Conservation (phyloP, 2,329 filamentous ascomycete genomes). For the Aspergillus japonicus region DNA sequence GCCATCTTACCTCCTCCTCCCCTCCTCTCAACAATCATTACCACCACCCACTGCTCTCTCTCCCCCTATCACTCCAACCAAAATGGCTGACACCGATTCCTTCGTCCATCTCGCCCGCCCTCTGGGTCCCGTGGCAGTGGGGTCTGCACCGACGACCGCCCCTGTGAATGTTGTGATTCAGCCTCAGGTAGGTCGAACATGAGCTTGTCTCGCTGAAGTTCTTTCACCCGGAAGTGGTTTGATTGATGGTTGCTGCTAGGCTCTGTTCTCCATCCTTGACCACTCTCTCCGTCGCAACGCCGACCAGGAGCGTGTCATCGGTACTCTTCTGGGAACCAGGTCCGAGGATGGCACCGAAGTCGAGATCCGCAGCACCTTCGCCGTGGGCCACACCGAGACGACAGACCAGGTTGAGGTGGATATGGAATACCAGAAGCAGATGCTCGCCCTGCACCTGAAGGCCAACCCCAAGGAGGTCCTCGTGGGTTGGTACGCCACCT, state of each 20-base stretch:
- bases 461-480: conserved; percentile 91
- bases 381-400: conserved; percentile 96
- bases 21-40: neutral
- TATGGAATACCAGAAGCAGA: conserved; percentile 99
- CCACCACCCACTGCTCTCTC: neutral
- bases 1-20: neutral
- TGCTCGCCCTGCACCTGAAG: conserved; percentile 92
- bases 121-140: conserved; percentile 75
- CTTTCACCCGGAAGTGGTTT: conserved; percentile 4
- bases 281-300: conserved; percentile 89
- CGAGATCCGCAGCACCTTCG: conserved; percentile 94
- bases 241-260: conserved; percentile 40
- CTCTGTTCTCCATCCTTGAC: conserved; percentile 70
- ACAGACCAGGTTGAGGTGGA: conserved; percentile 99
- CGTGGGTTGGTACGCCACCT: conserved; percentile 98
- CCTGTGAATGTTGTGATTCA: conserved; percentile 93
- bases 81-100: conserved; percentile 77
- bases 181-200: conserved; percentile 70
- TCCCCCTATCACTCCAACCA: conserved; percentile 46
- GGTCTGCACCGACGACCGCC: conserved; percentile 79
- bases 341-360: conserved; percentile 97
- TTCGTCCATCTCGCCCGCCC: conserved; percentile 95
- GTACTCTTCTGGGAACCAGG: conserved; percentile 86
- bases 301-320: conserved; percentile 93
- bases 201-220: neutral